Evolutionary conservation across 208 protist species (phyloP).

Genomic region (Trypanosoma avium): DNA sequence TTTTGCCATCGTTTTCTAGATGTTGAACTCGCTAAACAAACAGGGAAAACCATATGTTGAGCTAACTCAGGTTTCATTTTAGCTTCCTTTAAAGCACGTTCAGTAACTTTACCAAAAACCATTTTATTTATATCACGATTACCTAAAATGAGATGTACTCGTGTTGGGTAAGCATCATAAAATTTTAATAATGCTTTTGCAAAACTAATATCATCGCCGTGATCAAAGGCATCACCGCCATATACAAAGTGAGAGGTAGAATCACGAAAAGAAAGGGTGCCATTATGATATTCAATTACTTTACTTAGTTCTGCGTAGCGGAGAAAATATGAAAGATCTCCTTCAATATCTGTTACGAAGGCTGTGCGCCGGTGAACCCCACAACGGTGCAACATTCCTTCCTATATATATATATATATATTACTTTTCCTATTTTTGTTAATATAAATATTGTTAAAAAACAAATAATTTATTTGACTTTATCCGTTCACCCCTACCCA

Average conservation of each 20-base stretch:
- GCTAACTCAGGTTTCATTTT: slow-evolving; percentile 27
- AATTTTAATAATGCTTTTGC: slow-evolving; percentile 64
- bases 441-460: too few species aligned
- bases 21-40: slow-evolving; percentile 23
- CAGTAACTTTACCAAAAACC: slow-evolving; percentile 36
- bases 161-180: slow-evolving; percentile 62
- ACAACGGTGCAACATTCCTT: slow-evolving; percentile 30
- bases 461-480: too few species aligned
- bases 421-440: background rate
- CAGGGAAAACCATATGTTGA: slow-evolving; percentile 22
- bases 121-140: slow-evolving; percentile 94
- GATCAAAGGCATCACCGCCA: slow-evolving; percentile 90
- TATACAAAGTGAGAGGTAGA: slow-evolving; percentile 77
- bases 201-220: slow-evolving; percentile 73
- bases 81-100: slow-evolving; percentile 17
- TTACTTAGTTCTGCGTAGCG: slow-evolving; percentile 52
- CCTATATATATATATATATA: background rate
- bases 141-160: slow-evolving; percentile 86
- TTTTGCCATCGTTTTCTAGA: slow-evolving; percentile 2
- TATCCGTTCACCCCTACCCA: too few species aligned
- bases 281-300: slow-evolving; percentile 23
- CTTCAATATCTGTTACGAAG: slow-evolving; percentile 91
- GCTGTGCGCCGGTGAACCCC: slow-evolving; percentile 30
- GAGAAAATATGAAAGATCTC: slow-evolving; percentile 79
- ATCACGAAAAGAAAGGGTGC: slow-evolving; percentile 48